Conservation (phyloP, 2,329 filamentous ascomycete genomes). For the Amauroascus verrucosus region DNA sequence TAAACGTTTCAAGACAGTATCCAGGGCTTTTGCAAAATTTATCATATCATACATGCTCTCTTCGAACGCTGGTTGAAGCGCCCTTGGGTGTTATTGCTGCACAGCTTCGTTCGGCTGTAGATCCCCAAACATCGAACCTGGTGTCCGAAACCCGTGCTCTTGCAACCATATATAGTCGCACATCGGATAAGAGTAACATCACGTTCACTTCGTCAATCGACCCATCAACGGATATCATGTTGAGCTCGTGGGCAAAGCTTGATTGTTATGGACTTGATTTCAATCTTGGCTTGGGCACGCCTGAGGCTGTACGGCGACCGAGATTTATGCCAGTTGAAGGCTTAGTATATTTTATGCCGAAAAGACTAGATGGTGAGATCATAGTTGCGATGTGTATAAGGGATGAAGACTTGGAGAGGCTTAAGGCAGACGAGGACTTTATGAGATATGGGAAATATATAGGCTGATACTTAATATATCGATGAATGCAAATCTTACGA, state of each 20-base stretch:
- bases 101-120: constrained; percentile 33
- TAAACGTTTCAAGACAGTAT: constrained; percentile 38
- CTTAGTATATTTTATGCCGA: constrained; percentile 44
- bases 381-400: constrained; percentile 38
- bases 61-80: constrained; percentile 24
- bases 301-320: constrained; percentile 42
- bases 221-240: constrained; percentile 37
- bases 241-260: constrained; percentile 48
- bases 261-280: constrained; percentile 42
- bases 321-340: constrained; percentile 39
- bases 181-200: constrained; percentile 30
- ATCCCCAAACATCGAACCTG: constrained; percentile 30
- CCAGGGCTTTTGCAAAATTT: constrained; percentile 42
- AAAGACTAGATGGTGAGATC: constrained; percentile 35
- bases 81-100: constrained; percentile 32
- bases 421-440: constrained; percentile 39
- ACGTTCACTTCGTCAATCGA: constrained; percentile 31
- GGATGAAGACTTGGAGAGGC: constrained; percentile 39
- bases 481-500: too few species aligned
- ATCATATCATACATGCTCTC: constrained; percentile 30
- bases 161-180: constrained; percentile 31
- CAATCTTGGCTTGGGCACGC: constrained; percentile 37
- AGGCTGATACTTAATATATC: too few species aligned
- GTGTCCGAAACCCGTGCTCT: constrained; percentile 32
- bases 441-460: constrained; percentile 22